Base-by-base conservation (phyloP, 2,329 filamentous ascomycete species). In the Leptographium lundbergii region DNA sequence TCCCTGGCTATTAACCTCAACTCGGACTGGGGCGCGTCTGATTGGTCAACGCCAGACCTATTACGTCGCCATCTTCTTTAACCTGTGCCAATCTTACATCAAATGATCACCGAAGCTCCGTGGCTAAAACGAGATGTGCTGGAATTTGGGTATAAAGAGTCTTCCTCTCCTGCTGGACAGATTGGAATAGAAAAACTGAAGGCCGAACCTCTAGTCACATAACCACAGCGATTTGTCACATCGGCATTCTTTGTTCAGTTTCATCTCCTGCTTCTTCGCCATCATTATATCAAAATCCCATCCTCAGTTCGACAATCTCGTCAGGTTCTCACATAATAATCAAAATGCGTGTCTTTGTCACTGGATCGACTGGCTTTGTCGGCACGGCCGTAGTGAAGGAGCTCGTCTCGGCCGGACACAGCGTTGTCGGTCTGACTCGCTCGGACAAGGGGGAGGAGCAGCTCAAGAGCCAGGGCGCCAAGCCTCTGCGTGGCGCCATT, bases 311-410 rank as follows among this genome's bases (percentile, higher is more conserved):
- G 27, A n/a, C n/a, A 5, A 29, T 29, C 27, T 29, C 27, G 27
- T n/a, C 13, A 4, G 11, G 22, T 11, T n/a, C n/a, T n/a, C 42
- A 47, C 17, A n/a, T 19, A 45, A 13, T 6, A 6, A 45, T 22
- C 24, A 51, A 10, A 13, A 67, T 72, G 70, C 67, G 62, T 22
- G 67, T 73, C 60, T 74, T 74, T 63, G 67, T 76, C 54, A 77
- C 75, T 7, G 75, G 75, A 48, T 69, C 73, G 6, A 71, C 73
- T 7, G 74, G 75, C 63, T 75, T 72, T 60, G 68, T 77, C 58
- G 75, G 75, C 63, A 63, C 65, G 24, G 67, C 69, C 7, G 67
- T 75, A 17, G 68, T 71, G 25, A 59, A 72, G 56, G 70, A 73
- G 39, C 70, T 77, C 14, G 64, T 76, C 17, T 29, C 62, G 5